Conservation (phyloP, 805 yeast species). For the Zygoascus tannicola region DNA sequence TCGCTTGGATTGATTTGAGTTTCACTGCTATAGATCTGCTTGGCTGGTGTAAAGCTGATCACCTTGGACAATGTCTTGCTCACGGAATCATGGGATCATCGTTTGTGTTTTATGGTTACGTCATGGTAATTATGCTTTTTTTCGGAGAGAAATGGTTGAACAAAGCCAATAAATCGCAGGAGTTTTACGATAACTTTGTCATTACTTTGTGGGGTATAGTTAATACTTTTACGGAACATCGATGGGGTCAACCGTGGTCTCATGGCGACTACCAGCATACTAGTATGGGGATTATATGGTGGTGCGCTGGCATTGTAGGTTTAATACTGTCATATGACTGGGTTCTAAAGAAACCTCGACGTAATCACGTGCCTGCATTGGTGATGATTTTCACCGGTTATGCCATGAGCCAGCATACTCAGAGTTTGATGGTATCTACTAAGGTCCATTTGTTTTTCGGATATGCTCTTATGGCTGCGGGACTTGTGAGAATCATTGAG, state of each 20-base stretch:
- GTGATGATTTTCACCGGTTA: conserved; percentile 84
- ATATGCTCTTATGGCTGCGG: conserved; percentile 66
- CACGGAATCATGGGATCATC: conserved; percentile 96
- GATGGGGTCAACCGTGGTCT: conserved; percentile 93
- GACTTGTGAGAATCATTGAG: conserved; percentile 66
- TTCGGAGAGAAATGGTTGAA: conserved; percentile 54
- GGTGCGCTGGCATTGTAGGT: conserved; percentile 89
- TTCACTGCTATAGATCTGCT: conserved; percentile 76
- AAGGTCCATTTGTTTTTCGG: conserved; percentile 88
- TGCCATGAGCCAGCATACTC: conserved; percentile 88
- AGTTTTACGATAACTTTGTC: conserved; percentile 69
- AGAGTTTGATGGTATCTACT: conserved; percentile 65
- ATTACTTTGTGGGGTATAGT: conserved; percentile 89
- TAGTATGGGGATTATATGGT: conserved; percentile 93
- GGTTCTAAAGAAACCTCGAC: conserved; percentile 31
- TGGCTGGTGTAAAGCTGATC: conserved; percentile 72
- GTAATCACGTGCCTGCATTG: conserved; percentile 73
- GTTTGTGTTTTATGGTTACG: conserved; percentile 69
- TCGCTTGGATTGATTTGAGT: conserved; percentile 72
- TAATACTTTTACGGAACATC: conserved; percentile 91
- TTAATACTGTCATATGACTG: conserved; percentile 63
- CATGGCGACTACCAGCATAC: conserved; percentile 95
- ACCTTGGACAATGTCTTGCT: conserved; percentile 92
- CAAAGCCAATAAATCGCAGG: conserved; percentile 53
- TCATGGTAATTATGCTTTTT: conserved; percentile 55